These are phyloP conservation scores for Conringia planisiliqua DNA, from an alignment of 345 rosid genomes.

Conservation along the genomic window DNA sequence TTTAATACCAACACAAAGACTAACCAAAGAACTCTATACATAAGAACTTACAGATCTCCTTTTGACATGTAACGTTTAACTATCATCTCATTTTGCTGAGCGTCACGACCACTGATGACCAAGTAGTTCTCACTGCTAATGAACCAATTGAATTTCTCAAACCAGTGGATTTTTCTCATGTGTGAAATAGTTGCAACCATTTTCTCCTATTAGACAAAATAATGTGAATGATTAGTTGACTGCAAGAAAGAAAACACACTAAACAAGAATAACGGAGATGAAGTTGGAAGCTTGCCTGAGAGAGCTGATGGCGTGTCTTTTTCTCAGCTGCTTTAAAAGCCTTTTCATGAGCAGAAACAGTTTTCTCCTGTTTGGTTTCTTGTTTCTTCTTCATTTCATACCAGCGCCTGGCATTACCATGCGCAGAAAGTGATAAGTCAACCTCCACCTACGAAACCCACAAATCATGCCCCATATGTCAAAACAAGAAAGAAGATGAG, in stretches of 20 bases:
- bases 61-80: slow-evolving; percentile 97
- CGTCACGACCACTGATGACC: slow-evolving; percentile 95
- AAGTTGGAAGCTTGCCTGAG: slow-evolving; percentile 53
- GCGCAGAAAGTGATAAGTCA: slow-evolving; percentile 92
- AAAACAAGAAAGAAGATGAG: not conserved
- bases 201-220: slow-evolving; percentile 60
- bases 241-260: not conserved
- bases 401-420: slow-evolving; percentile 94
- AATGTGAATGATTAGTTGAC: slow-evolving; percentile 1
- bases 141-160: slow-evolving; percentile 99
- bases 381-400: slow-evolving; percentile 93
- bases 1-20: not conserved
- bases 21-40: not conserved
- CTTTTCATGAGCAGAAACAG: slow-evolving; percentile 85
- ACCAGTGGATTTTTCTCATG: slow-evolving; percentile 98
- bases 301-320: slow-evolving; percentile 89
- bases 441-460: slow-evolving; percentile 70
- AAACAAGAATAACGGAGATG: not conserved
- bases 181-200: slow-evolving; percentile 84
- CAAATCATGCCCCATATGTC: not conserved
- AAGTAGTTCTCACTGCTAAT: slow-evolving; percentile 93
- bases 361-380: slow-evolving; percentile 92
- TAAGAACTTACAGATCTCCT: slow-evolving; percentile 81
- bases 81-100: slow-evolving; percentile 97
- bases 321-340: slow-evolving; percentile 98